Evolutionary conservation across 2,329 filamentous ascomycete species (phyloP), one percentile per base, ranked within the genome.

Genomic region (Akanthomyces dipterigenus): DNA sequence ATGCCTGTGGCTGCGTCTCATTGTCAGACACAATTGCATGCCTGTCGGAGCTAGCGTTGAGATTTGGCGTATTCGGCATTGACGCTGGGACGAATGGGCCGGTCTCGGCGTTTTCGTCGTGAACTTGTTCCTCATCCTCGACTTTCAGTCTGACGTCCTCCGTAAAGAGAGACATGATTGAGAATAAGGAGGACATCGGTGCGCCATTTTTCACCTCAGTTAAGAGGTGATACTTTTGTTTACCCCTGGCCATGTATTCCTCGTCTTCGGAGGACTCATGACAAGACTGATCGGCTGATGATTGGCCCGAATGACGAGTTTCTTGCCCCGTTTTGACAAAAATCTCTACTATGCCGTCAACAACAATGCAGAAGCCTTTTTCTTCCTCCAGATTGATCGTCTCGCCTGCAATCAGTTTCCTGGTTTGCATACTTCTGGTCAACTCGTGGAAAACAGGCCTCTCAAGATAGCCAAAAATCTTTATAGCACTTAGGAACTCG

Each of bases 121-220:
- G 46, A 16, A 8, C 14, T 3, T 71, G 65, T 0, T 76, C 71
- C n/a, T 88, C 83, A 5, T 90, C 87, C n/a, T 88, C 86, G 1
- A 88, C 84, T 24, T 87, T 85, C 38, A 99, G 78, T 65, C 90
- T 89, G 58, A 99, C 87, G 69, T 97, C 93, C 72, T 99, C 95
- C 3, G 95, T 99, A 70, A 99, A 99, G 0, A 99, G 80, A 2
- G 93, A 96, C 75, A 99, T 86, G 66, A 99, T 96, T 1, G 95
- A 98, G 74, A 99, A 99, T 2, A 99, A 77, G 0, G 95, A 99
- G 5, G 95, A 99, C 93, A 99, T 97, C 1, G 96, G 93, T 1
- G 95, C 93, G 16, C 95, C 95, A 69, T 99, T 99, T 70, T 95
- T 96, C 58, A 99, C 93, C 74, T 99, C 96, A 0, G 95, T 99